Percentiles rank a stretch among this genome's conserved stretches.
phyloP scores from a whole-genome alignment of 2,329 filamentous ascomycete genomes.

The Sclerotinia sclerotiorum region DNA sequence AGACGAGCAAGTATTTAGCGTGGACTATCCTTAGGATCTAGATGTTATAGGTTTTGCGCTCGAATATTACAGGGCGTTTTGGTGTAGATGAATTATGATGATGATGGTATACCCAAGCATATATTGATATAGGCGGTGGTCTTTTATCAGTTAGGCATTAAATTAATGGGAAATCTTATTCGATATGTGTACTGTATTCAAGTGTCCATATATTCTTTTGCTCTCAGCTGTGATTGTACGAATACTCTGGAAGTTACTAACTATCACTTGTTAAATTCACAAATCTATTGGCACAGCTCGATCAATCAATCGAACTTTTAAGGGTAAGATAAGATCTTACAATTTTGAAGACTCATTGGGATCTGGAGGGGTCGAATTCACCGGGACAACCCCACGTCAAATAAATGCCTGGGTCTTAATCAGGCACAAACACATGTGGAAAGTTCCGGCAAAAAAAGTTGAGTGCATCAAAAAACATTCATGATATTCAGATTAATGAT shows the following conservation, averaged over 20 bases:
- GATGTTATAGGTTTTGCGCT: neutral
- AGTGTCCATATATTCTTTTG: neutral
- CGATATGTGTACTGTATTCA: neutral
- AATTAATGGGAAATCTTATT: neutral
- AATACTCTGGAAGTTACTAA: neutral
- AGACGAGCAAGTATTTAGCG: constrained; percentile 70
- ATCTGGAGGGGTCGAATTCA: neutral
- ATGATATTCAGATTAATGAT: neutral
- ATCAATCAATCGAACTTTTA: no score
- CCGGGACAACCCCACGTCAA: neutral
- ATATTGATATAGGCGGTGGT: constrained; percentile 4
- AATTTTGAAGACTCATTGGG: neutral
- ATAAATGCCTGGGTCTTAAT: constrained; percentile 9
- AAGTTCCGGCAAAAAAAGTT: constrained; percentile 25
- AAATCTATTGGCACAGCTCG: no score
- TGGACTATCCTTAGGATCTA: neutral
- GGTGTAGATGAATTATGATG: neutral
- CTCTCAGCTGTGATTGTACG: neutral
- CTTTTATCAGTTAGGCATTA: neutral
- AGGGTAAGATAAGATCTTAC: no score
- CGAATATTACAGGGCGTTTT: constrained; percentile 6
- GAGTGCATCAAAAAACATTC: constrained; percentile 14
- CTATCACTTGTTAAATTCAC: no score
- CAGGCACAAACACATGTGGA: constrained; percentile 19
- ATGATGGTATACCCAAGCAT: constrained; percentile 12